These are phyloP conservation scores for Russula sp. DNA, from an alignment of 768 basidiomycete species.

Conservation along the genomic window DNA sequence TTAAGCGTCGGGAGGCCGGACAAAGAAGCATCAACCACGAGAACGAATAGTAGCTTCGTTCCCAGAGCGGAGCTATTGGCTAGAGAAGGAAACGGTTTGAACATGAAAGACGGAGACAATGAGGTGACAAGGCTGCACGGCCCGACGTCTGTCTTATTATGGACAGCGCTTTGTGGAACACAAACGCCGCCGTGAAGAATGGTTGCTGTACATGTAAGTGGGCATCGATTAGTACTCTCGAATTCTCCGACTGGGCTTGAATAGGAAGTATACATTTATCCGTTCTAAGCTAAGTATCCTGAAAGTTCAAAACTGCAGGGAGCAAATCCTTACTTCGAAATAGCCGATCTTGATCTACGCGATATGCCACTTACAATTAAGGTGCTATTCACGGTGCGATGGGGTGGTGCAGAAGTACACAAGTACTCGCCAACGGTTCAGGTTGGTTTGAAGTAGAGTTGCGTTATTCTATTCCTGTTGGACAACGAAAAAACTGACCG, in stretches of 20 bases:
- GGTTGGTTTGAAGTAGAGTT: neutral
- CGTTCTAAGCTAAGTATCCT: neutral
- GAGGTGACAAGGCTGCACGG: neutral
- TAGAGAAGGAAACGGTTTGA: neutral
- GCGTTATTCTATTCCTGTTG: neutral
- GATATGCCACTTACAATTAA: neutral
- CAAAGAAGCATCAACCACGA: neutral
- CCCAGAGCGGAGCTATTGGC: neutral
- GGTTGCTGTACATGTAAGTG: neutral
- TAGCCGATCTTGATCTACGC: neutral
- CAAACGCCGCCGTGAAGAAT: slow-evolving; percentile 9
- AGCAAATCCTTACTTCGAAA: neutral
- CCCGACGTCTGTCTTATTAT: neutral
- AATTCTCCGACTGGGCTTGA: neutral
- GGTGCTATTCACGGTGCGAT: neutral
- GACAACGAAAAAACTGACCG: neutral
- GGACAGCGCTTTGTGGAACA: neutral
- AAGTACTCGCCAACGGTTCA: neutral
- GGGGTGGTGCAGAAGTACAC: neutral
- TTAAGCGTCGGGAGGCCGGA: neutral
- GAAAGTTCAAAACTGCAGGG: neutral
- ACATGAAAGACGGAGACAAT: neutral
- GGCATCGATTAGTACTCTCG: neutral
- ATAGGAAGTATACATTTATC: neutral
- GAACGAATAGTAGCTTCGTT: neutral